Evolutionary conservation across 345 rosid genomes (phyloP).

Genomic region (Streptanthus diversifolius): DNA sequence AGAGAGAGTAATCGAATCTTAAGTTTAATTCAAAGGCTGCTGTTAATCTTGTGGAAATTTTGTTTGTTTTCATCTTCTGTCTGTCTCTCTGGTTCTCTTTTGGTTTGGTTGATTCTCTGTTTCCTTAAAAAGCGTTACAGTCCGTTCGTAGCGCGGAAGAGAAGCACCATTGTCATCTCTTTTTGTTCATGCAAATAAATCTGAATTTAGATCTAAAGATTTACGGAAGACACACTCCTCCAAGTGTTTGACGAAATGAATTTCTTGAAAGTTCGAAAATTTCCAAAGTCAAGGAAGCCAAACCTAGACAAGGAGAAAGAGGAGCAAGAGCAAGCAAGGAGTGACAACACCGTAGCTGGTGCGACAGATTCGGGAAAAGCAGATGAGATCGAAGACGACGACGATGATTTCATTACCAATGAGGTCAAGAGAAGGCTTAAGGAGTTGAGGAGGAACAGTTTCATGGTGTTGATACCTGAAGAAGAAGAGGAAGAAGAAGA

Average conservation of each 20-base stretch:
- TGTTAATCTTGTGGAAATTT: slow-evolving; percentile 11
- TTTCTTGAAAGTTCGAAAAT: slow-evolving; percentile 65
- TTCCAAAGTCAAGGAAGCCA: slow-evolving; percentile 54
- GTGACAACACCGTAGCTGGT: slow-evolving; percentile 36
- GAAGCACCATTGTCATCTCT: not conserved
- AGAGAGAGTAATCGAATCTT: slow-evolving; percentile 7
- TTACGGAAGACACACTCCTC: not conserved
- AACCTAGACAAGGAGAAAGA: slow-evolving; percentile 47
- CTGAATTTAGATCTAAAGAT: slow-evolving; percentile 23
- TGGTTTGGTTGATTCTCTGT: slow-evolving; percentile 4
- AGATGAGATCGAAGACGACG: slow-evolving; percentile 67
- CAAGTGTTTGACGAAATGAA: slow-evolving; percentile 50
- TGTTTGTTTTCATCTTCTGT: not conserved
- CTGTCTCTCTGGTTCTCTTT: not conserved
- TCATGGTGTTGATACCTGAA: slow-evolving; percentile 92
- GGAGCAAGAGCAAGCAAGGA: slow-evolving; percentile 47
- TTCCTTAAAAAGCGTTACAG: not conserved
- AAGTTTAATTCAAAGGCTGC: not conserved
- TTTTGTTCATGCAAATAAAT: slow-evolving; percentile 20
- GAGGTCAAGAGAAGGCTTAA: slow-evolving; percentile 92
- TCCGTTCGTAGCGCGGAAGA: not conserved
- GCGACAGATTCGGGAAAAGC: slow-evolving; percentile 29
- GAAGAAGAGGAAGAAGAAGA: slow-evolving; percentile 70
- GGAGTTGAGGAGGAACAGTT: slow-evolving; percentile 85
- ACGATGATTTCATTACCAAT: slow-evolving; percentile 88